A percentile compares a stretch with the other conserved stretches of the same genome.
phyloP scores from a whole-genome alignment of 306 rosid genomes.

The Pyrus betulifolia region DNA sequence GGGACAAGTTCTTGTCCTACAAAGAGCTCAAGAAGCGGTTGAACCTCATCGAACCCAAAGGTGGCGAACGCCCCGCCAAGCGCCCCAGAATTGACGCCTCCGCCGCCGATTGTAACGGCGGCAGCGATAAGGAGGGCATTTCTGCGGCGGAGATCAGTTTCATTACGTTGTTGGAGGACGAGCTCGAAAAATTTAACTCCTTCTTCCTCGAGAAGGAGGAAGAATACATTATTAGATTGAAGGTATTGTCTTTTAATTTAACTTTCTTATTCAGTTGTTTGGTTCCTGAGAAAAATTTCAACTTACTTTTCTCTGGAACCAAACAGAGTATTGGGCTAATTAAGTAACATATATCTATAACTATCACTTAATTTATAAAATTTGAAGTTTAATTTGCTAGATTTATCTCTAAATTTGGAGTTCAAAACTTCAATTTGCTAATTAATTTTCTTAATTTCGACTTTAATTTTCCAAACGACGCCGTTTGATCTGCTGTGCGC shows the following conservation, averaged over 20 bases:
- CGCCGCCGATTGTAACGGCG: conserved; percentile 2
- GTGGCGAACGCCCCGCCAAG: conserved; percentile 37
- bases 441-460: background rate
- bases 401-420: background rate
- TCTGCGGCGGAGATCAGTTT: conserved; percentile 68
- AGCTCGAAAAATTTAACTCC: conserved; percentile 81
- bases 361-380: background rate
- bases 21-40: conserved; percentile 87
- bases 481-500: background rate
- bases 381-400: background rate
- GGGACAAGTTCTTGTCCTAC: conserved; percentile 87
- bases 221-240: conserved; percentile 82
- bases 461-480: background rate
- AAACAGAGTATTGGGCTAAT: background rate
- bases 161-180: conserved; percentile 55
- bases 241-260: conserved; percentile 34
- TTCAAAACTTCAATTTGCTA: background rate
- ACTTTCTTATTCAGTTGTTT: background rate
- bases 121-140: conserved; percentile 19
- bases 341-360: background rate
- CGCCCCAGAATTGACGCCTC: conserved; percentile 36
- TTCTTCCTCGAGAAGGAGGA: conserved; percentile 96
- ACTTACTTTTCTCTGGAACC: background rate
- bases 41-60: conserved; percentile 62
- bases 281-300: conserved; percentile 7